Evolutionary conservation across 2,329 filamentous ascomycete genomes (phyloP), one percentile per base, ranked within the genome.

Genomic region (Taxawa tesnikishii): DNA sequence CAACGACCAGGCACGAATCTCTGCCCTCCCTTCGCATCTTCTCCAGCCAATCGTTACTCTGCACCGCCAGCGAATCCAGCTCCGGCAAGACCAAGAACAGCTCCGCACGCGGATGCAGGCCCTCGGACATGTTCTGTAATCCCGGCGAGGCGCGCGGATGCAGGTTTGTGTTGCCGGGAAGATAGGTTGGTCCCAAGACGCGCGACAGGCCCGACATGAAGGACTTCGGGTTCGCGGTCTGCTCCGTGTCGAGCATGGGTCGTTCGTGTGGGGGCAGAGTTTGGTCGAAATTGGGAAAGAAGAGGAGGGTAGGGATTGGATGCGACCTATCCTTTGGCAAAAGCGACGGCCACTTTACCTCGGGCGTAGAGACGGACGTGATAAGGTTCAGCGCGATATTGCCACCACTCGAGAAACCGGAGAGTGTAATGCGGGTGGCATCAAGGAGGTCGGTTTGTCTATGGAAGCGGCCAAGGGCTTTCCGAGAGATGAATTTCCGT

Each of bases 351-450:
- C 58, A 61, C 5, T 53, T 48, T 7, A 56, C 32, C 4, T 55
- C 49, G 15, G 48, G 51, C 3, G 60, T 39, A 11, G 50, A 56
- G 4, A 56, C 49, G 15, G 48, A 51, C 3, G 60, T 39, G 11
- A 50, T 56, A 43, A 60, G 53, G 37, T 62, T 61, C 28, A 65
- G 44, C 0, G 61, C 62, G n/a, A 66, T 56, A 36, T 65, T 65
- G 13, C 60, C 62, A 18, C 62, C 62, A 9, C 55, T 56, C 16
- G 56, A 61, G 43, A 64, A 64, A 13, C 62, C 62, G 3, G 59
- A 59, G 15, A 65, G 50, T 13, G 51, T 49, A 4, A 65, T 51
- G 4, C 52, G 51, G 2, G 46, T 45, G 4, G 54, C 46, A 40
- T 66, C 61, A 5, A 62, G 50, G 24, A 49, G 41, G 6, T 33